Conservation (phyloP, 129 eudicot species). For the Daucus carota region DH1_v3.0 NC_030384.2:44612001-44612500, state of each 20-base stretch:
- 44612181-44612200: constrained; percentile 35
- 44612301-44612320: constrained; percentile 49
- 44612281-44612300: constrained; percentile 18
- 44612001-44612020: background rate
- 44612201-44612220: constrained; percentile 60
- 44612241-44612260: constrained; percentile 29
- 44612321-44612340: constrained; percentile 65
- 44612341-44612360: constrained; percentile 37
- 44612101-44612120: constrained; percentile 21
- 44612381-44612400: constrained; percentile 24
- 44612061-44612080: constrained; percentile 46
- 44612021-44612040: background rate
- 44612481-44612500: background rate
- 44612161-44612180: constrained; percentile 34
- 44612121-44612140: constrained; percentile 35
- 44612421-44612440: background rate
- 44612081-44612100: constrained; percentile 37
- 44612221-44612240: constrained; percentile 34
- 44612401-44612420: constrained; percentile 40
- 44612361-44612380: constrained; percentile 55
- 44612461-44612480: background rate
- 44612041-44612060: constrained; percentile 14
- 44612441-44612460: background rate
- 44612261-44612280: constrained; percentile 17
- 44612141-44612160: constrained; percentile 37